Conservation (phyloP, 805 yeast species). For the Ogataea siamensis region DNA sequence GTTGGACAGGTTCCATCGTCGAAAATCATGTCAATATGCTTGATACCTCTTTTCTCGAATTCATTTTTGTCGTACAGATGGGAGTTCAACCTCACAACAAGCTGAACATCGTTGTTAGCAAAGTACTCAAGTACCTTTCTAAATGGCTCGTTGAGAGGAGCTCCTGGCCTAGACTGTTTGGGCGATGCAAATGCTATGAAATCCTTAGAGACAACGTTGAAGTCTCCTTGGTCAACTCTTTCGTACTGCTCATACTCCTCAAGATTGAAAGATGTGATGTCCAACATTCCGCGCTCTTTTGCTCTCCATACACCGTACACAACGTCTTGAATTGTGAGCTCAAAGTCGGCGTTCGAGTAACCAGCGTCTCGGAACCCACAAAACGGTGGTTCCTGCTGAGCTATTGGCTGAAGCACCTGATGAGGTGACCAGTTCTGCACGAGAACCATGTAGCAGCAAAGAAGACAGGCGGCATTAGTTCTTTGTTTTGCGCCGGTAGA, state of each 20-base stretch:
- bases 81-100: constrained; percentile 90
- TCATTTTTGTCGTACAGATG: constrained; percentile 84
- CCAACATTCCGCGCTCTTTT: constrained; percentile 85
- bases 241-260: constrained; percentile 95
- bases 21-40: constrained; percentile 92
- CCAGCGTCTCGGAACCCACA: constrained; percentile 98
- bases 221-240: constrained; percentile 95
- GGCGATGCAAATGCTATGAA: constrained; percentile 98
- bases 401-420: constrained; percentile 90
- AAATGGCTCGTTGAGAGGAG: constrained; percentile 68
- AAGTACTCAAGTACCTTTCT: constrained; percentile 79
- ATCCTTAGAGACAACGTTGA: constrained; percentile 86
- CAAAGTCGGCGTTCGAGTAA: constrained; percentile 92
- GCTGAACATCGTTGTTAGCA: constrained; percentile 65
- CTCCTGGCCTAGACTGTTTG: constrained; percentile 57
- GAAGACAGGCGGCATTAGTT: constrained; percentile 90
- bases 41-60: constrained; percentile 78
- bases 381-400: constrained; percentile 89
- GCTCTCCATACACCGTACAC: constrained; percentile 98
- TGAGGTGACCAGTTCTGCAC: constrained; percentile 99
- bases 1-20: constrained; percentile 99
- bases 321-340: constrained; percentile 88
- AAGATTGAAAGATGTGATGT: constrained; percentile 78
- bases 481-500: constrained; percentile 76
- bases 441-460: constrained; percentile 91